Evolutionary conservation across 75 land plant species (phyloP), one percentile per base, ranked within the genome.

Genomic region (Chamaecyparis obtusa): DNA sequence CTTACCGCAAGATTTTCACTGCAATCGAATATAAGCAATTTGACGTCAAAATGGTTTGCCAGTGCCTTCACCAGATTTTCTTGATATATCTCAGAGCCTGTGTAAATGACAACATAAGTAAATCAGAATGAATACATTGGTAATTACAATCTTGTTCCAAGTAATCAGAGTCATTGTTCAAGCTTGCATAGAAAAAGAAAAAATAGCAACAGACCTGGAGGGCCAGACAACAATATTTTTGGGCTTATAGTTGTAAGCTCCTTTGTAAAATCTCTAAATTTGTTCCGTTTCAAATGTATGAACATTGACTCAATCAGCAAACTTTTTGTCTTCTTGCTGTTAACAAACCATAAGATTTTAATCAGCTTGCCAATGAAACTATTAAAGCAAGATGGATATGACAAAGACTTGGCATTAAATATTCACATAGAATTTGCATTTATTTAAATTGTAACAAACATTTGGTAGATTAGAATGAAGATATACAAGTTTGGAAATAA

Each of bases 311-410:
- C 86, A 85, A 97, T 85, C 77, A 97, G 77, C 41, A 92, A 88
- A 84, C 90, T 93, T 86, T 93, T 95, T 77, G 99, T 97, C 57
- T 88, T 92, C 54, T 97, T 97, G 92, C 99, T 97, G 94, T 46
- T 35, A 56, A 54, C 19, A 55, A 4, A 74, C 76, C 35, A 5
- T 27, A 81, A 75, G 43, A n/a, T 32, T 44, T n/a, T n/a, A 32
- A 24, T 43, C 54, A 88, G 79, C 46, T 44, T 78, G 35, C 35
- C 69, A n/a, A 10, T 35, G 27, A 5, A 60, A 60, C 24, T 60
- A 60, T 24, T 60, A 78, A 76, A 60, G 67, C 24, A 60, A 6
- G 67, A 60, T 27, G 21, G 67, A 60, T 19, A 60, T 19, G 67
- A 60, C 67, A 60, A 21, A 60, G 67, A 44, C 46, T 60, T 19